A percentile compares a stretch with the other conserved stretches of the same genome.
These are phyloP conservation scores for Ceratocystis cubensis DNA, from an alignment of 2,329 filamentous ascomycete genomes.

Conservation along the genomic window DNA sequence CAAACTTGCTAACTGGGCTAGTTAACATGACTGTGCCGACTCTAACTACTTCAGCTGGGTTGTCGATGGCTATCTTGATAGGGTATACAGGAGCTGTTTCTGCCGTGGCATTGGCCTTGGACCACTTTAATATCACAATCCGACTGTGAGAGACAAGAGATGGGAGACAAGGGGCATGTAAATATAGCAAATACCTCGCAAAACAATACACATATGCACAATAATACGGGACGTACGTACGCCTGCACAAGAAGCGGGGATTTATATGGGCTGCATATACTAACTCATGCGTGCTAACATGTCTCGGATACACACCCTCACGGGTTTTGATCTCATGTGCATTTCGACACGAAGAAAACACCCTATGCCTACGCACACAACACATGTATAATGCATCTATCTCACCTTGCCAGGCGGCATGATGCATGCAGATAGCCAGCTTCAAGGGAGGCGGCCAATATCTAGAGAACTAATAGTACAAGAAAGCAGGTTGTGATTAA, in stretches of 20 bases:
- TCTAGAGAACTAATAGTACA: not conserved
- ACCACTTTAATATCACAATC: constrained; percentile 54
- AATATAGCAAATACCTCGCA: not conserved
- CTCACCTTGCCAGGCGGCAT: not conserved
- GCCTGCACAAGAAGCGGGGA: not conserved
- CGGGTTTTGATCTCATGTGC: not conserved
- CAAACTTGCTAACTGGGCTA: constrained; percentile 78
- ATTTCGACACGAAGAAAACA: not conserved
- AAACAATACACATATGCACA: not conserved
- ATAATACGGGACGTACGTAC: not conserved
- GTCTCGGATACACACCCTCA: not conserved
- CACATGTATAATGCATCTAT: no score
- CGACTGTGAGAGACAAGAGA: constrained; percentile 36
- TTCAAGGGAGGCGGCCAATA: not conserved
- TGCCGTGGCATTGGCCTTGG: constrained; percentile 52
- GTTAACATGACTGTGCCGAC: constrained; percentile 83
- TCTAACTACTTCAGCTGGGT: constrained; percentile 51
- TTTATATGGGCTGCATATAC: not conserved
- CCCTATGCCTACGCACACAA: not conserved
- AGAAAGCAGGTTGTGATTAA: not conserved
- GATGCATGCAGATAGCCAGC: not conserved
- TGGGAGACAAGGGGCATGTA: constrained; percentile 27
- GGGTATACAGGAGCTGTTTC: constrained; percentile 59
- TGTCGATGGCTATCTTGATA: constrained; percentile 62
- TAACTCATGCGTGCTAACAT: not conserved